Conservation (phyloP, 2,329 filamentous ascomycete genomes). For the Ophiostoma ips region DNA sequence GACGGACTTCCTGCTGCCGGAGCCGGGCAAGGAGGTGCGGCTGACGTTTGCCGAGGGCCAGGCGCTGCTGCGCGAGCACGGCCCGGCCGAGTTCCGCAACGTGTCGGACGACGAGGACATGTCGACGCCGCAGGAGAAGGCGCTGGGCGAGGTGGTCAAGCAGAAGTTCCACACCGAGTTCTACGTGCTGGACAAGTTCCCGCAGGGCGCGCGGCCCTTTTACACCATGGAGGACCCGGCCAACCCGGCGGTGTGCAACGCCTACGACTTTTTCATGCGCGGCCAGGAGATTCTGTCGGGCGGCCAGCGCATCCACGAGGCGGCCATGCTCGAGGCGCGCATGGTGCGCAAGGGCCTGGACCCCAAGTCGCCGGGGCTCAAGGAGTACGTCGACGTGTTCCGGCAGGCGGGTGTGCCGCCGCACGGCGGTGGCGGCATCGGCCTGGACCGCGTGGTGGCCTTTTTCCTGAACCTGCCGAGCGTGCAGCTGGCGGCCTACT, state of each 20-base stretch:
- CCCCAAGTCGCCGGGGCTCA: slow-evolving; percentile 56
- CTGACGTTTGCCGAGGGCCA: slow-evolving; percentile 69
- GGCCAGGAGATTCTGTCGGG: slow-evolving; percentile 88
- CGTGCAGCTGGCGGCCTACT: slow-evolving; percentile 43
- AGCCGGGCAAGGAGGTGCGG: slow-evolving; percentile 58
- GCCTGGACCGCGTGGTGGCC: slow-evolving; percentile 70
- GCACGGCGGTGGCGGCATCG: slow-evolving; percentile 79
- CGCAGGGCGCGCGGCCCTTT: slow-evolving; percentile 74
- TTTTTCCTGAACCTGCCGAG: slow-evolving; percentile 45
- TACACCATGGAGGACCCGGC: slow-evolving; percentile 72
- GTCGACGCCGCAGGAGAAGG: slow-evolving; percentile 70
- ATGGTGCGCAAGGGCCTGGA: slow-evolving; percentile 72
- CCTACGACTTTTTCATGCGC: slow-evolving; percentile 76
- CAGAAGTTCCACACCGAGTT: slow-evolving; percentile 91
- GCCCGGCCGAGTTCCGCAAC: slow-evolving; percentile 50
- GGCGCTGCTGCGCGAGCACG: slow-evolving; percentile 61
- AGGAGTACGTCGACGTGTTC: slow-evolving; percentile 79
- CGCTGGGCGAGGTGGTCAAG: slow-evolving; percentile 73
- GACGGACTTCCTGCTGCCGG: slow-evolving; percentile 62
- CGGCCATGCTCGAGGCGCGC: slow-evolving; percentile 59
- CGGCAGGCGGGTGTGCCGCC: slow-evolving; percentile 67
- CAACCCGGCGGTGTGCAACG: slow-evolving; percentile 46
- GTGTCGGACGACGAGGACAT: slow-evolving; percentile 68
- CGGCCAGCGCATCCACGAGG: slow-evolving; percentile 80
- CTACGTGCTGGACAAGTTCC: slow-evolving; percentile 95